Evolutionary conservation across 2,329 filamentous ascomycete genomes (phyloP).

Genomic region (Xylaria arbuscula): DNA sequence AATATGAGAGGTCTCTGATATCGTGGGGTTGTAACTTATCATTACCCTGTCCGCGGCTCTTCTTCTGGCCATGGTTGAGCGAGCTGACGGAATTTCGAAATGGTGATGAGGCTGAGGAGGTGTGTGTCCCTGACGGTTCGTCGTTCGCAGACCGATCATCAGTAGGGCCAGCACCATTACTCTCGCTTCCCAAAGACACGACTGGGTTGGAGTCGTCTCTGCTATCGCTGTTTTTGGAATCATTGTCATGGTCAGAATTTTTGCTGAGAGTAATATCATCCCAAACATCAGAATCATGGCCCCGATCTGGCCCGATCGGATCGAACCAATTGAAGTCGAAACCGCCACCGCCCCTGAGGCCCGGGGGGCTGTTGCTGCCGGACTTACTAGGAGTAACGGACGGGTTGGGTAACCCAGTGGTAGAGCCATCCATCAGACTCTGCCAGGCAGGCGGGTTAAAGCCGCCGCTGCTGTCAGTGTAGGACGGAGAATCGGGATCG

Average conservation of each 20-base stretch:
- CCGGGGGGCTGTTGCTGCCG: not conserved
- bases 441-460: not conserved
- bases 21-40: constrained; percentile 42
- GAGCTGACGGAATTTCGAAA: not conserved
- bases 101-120: not conserved
- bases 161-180: not conserved
- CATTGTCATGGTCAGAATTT: not conserved
- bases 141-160: not conserved
- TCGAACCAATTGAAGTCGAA: not conserved
- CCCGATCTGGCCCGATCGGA: too few species aligned
- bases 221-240: not conserved
- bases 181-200: not conserved
- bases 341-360: not conserved
- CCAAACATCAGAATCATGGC: not conserved
- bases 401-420: not conserved
- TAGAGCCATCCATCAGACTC: not conserved
- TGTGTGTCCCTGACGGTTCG: not conserved
- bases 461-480: not conserved
- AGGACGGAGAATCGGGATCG: not conserved
- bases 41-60: not conserved
- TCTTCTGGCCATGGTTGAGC: not conserved
- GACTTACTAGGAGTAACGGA: not conserved
- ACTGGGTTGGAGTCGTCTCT: not conserved
- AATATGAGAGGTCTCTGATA: constrained; percentile 4
- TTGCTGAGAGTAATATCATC: not conserved